Conservation (phyloP, 108 stramenopile genomes). For the Cyclostephanos tholiformis region DNA sequence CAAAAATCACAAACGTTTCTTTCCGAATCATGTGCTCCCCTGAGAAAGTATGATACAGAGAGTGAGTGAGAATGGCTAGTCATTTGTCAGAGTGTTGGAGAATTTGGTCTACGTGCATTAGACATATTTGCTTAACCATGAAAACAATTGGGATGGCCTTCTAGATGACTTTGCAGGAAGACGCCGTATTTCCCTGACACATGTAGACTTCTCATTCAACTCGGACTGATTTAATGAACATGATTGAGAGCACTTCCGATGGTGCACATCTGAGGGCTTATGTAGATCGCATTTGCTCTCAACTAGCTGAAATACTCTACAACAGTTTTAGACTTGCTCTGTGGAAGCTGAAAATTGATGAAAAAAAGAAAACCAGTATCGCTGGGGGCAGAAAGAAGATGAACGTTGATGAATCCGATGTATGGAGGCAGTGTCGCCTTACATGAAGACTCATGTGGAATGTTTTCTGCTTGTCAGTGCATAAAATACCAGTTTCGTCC, state of each 20-base stretch:
- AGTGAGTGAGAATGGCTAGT: neutral
- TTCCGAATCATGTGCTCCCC: neutral
- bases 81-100: neutral
- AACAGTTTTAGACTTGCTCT: constrained; percentile 5
- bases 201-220: neutral
- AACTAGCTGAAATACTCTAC: neutral
- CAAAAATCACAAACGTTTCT: neutral
- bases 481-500: no score
- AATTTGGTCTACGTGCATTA: neutral
- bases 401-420: neutral
- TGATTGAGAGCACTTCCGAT: neutral
- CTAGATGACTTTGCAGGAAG: neutral
- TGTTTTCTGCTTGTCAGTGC: no score
- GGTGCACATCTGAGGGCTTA: neutral
- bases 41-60: neutral
- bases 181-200: neutral
- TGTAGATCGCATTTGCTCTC: neutral
- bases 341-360: constrained; percentile 3
- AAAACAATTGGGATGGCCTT: neutral
- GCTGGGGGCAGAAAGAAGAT: neutral
- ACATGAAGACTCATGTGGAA: neutral
- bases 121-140: neutral
- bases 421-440: neutral
- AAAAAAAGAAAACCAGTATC: neutral
- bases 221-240: neutral